phyloP scores from a whole-genome alignment of 1,284 basidiomycete species.

The Amylostereum chailletii region DNA sequence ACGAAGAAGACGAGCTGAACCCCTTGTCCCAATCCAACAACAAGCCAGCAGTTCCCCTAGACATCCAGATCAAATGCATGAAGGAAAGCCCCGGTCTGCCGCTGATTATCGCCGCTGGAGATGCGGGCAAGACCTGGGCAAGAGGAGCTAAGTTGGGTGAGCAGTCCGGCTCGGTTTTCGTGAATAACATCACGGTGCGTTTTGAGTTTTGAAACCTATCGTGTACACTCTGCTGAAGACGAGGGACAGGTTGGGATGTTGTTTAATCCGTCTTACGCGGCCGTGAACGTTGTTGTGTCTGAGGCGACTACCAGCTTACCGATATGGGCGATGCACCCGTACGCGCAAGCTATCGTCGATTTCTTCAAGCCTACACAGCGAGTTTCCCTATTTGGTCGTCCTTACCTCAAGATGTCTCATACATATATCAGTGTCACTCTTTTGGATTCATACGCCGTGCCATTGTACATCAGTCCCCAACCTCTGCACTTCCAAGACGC shows the following conservation, averaged over 20 bases:
- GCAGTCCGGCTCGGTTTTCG: constrained; percentile 36
- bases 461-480: constrained; percentile 37
- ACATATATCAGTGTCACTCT: constrained; percentile 34
- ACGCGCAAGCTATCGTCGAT: constrained; percentile 34
- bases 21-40: constrained; percentile 21
- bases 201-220: constrained; percentile 1
- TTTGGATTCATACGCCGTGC: constrained; percentile 44
- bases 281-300: constrained; percentile 39
- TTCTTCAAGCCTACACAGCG: constrained; percentile 41
- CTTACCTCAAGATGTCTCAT: constrained; percentile 1
- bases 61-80: constrained; percentile 31
- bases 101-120: constrained; percentile 38
- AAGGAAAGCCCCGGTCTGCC: constrained; percentile 17
- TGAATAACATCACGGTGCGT: constrained; percentile 38
- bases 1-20: constrained; percentile 54
- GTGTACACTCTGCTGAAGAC: not conserved
- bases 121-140: constrained; percentile 42
- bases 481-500: constrained; percentile 30
- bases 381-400: constrained; percentile 4
- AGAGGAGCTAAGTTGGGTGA: constrained; percentile 40
- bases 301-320: constrained; percentile 44
- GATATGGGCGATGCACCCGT: constrained; percentile 40
- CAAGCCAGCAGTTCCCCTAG: constrained; percentile 15
- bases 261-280: constrained; percentile 42
- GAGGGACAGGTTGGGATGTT: constrained; percentile 37